Percentiles rank a stretch among this genome's conserved stretches.
phyloP scores from a whole-genome alignment of 1,284 basidiomycete species.

The Ceratobasidium sp. region DNA sequence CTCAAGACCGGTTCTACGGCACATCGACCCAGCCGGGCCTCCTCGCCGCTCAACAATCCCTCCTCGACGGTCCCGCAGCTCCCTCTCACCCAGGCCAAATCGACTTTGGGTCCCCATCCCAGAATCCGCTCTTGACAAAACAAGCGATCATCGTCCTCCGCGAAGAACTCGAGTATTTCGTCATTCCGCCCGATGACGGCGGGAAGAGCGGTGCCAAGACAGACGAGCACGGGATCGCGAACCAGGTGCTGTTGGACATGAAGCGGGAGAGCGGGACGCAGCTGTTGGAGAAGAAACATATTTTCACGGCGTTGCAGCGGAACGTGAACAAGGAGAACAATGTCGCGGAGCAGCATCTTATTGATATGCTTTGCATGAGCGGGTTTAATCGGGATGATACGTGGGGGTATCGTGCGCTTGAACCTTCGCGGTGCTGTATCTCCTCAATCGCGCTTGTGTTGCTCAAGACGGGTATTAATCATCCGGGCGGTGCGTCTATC shows the following conservation, averaged over 20 bases:
- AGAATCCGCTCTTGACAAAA: constrained; percentile 94
- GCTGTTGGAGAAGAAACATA: constrained; percentile 89
- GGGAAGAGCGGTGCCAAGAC: constrained; percentile 65
- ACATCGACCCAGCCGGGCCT: constrained; percentile 80
- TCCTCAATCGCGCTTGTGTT: constrained; percentile 97
- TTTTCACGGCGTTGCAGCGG: constrained; percentile 95
- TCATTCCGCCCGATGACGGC: constrained; percentile 83
- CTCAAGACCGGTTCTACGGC: constrained; percentile 94
- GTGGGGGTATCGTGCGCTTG: constrained; percentile 97
- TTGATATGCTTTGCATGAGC: constrained; percentile 99
- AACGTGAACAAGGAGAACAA: constrained; percentile 99
- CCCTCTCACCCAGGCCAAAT: constrained; percentile 56
- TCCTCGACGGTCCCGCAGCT: constrained; percentile 73
- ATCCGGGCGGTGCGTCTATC: constrained; percentile 64
- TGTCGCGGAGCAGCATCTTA: constrained; percentile 97
- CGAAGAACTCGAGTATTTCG: constrained; percentile 98
- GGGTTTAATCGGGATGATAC: constrained; percentile 96
- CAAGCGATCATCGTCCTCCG: constrained; percentile 98
- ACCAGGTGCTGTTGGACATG: constrained; percentile 78
- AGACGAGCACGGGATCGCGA: constrained; percentile 83
- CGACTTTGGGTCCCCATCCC: constrained; percentile 74
- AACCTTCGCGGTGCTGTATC: constrained; percentile 96
- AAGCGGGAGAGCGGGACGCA: constrained; percentile 90
- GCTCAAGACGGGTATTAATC: constrained; percentile 96
- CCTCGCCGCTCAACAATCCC: constrained; percentile 83